These are phyloP conservation scores for Penicillium sp. DNA, from an alignment of 2,329 filamentous ascomycete species.

Conservation along the genomic window DNA sequence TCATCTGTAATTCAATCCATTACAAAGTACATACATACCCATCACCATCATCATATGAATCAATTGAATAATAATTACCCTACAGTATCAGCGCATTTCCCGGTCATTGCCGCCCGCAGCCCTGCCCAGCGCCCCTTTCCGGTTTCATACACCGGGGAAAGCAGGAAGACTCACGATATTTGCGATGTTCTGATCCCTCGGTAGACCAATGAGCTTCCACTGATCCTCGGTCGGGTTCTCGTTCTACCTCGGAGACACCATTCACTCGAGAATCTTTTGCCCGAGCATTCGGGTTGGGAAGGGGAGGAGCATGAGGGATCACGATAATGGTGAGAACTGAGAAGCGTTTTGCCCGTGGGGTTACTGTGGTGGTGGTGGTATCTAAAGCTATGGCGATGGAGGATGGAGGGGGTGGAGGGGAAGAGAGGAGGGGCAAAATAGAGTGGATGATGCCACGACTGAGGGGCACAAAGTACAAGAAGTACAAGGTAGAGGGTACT, in stretches of 20 bases:
- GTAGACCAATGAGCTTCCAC: slow-evolving; percentile 39
- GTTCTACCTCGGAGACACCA: slow-evolving; percentile 31
- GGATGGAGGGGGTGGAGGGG: neutral
- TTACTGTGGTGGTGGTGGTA: slow-evolving; percentile 12
- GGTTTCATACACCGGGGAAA: slow-evolving; percentile 53
- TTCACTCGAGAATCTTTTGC: slow-evolving; percentile 40
- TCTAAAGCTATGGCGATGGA: slow-evolving; percentile 15
- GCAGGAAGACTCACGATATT: slow-evolving; percentile 49
- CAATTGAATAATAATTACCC: slow-evolving; percentile 11
- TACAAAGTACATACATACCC: no score
- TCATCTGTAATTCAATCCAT: neutral
- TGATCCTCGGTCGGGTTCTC: slow-evolving; percentile 25
- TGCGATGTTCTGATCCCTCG: slow-evolving; percentile 32
- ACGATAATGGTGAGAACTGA: slow-evolving; percentile 20
- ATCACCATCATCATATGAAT: neutral
- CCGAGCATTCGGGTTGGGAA: slow-evolving; percentile 18
- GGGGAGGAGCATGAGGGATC: slow-evolving; percentile 15
- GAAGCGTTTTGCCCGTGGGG: neutral
- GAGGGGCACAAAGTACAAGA: slow-evolving; percentile 18
- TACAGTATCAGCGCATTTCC: slow-evolving; percentile 22
- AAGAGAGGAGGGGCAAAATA: slow-evolving; percentile 13
- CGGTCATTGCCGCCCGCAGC: slow-evolving; percentile 41
- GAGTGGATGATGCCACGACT: slow-evolving; percentile 30
- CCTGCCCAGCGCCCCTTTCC: slow-evolving; percentile 42
- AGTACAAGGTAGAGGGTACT: neutral